Base-by-base conservation (phyloP, 306 rosid species). In the Rubus idaeus region DNA sequence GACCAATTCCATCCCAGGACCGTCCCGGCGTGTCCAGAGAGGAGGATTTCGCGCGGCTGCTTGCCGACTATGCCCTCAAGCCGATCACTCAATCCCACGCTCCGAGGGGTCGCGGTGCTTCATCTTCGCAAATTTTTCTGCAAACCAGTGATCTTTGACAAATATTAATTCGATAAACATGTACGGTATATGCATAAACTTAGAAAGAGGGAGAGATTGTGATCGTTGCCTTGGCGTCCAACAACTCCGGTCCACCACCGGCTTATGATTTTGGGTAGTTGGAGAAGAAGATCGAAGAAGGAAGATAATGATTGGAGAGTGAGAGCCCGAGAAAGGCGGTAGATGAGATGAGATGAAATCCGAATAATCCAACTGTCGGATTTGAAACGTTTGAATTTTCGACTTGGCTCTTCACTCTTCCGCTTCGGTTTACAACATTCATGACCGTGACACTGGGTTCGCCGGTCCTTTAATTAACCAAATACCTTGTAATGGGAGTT, bases 11-110 rank as follows among this genome's bases (percentile, higher is more conserved):
- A 91, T 50, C n/a, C n/a, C n/a, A n/a, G 88, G 90, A 0, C 92
- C 96, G 8, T n/a, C 90, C 92, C 17, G 97, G 97, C 4, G 97
- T 88, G 76, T 91, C 92, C 7, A 57, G 30, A 88, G 89, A 0
- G 97, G 2, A 91, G 91, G 26, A 91, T 91, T 70, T 91, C 97
- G 97, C 94, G 9, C 89, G 86, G 86, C 97, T 91, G 60, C n/a
- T 91, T 91, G 50, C 94, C 93, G 0, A 91, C 95, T 62, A 91
- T 88, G 35, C 95, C 95, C 0, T 89, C 4, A 91, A 87, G 42
- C 97, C 95, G 68, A 91, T 72, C 18, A 91, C 78, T 0, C n/a
- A 91, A 67, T 0, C 86, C 97, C 11, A 88, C 95, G 77, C 88
- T 87, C 74, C 74, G 69, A 78, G 71, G 80, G 76, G 26, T 68